phyloP scores from a whole-genome alignment of 306 rosid species.

The Casuarina cunninghamiana region DNA sequence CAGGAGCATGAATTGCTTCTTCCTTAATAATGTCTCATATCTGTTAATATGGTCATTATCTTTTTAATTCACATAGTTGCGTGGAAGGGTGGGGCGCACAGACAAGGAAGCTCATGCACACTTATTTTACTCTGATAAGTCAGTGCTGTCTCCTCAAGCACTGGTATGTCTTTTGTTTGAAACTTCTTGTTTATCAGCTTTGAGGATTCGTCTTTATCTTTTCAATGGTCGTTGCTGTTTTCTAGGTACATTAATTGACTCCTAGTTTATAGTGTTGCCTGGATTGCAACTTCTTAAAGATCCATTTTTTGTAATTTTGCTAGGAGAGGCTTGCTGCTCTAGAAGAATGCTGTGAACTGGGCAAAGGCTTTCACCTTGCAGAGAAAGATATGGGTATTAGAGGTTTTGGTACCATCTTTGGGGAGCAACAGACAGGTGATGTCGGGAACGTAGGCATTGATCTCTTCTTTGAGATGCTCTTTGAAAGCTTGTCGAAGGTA shows the following conservation, averaged over 20 bases:
- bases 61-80: conserved; percentile 57
- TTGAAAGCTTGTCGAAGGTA: conserved; percentile 97
- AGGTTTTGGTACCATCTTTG: conserved; percentile 95
- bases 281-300: conserved; percentile 26
- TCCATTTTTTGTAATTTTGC: conserved; percentile 34
- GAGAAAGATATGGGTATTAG: conserved; percentile 98
- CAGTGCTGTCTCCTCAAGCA: conserved; percentile 72
- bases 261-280: conserved; percentile 24
- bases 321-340: conserved; percentile 95
- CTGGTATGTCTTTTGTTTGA: conserved; percentile 50
- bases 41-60: conserved; percentile 1
- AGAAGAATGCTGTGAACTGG: conserved; percentile 92
- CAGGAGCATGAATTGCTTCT: background rate
- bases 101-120: conserved; percentile 95
- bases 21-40: conserved; percentile 19
- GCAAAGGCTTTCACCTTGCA: conserved; percentile 97
- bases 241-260: conserved; percentile 11
- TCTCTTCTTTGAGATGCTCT: conserved; percentile 98
- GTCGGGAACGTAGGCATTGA: conserved; percentile 96
- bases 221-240: background rate
- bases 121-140: conserved; percentile 83
- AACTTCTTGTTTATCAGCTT: conserved; percentile 22
- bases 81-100: conserved; percentile 98
- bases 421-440: conserved; percentile 96
- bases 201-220: background rate